Conservation (phyloP, 2,329 filamentous ascomycete species). For the Trichoderma cornu-damae region DNA sequence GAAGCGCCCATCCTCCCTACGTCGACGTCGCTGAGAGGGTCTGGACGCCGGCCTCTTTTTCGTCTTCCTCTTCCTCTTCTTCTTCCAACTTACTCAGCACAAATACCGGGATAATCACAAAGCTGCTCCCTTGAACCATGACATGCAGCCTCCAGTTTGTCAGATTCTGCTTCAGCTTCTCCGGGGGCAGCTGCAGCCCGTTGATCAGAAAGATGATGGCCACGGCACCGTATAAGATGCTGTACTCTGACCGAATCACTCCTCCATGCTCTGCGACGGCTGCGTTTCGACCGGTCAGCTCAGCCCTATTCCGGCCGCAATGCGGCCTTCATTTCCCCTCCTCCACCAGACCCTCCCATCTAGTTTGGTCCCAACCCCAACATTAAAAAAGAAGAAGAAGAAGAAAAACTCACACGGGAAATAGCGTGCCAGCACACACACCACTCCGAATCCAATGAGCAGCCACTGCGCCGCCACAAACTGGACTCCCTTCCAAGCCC, state of each 20-base stretch:
- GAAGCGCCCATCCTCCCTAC: too few relatives aligned
- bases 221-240: slow-evolving; percentile 63
- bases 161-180: slow-evolving; percentile 56
- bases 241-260: slow-evolving; percentile 50
- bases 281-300: too few relatives aligned
- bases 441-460: slow-evolving; percentile 54
- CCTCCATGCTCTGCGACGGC: slow-evolving; percentile 44
- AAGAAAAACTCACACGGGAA: slow-evolving; percentile 37
- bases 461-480: slow-evolving; percentile 58
- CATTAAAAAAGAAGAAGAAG: background rate
- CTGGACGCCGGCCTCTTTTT: too few relatives aligned
- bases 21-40: too few relatives aligned
- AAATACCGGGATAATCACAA: slow-evolving; percentile 59
- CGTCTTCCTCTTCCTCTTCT: too few relatives aligned
- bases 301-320: too few relatives aligned
- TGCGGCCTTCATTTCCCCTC: background rate
- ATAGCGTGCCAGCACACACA: slow-evolving; percentile 43
- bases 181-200: slow-evolving; percentile 61
- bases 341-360: background rate
- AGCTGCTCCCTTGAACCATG: slow-evolving; percentile 62
- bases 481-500: slow-evolving; percentile 17
- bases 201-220: slow-evolving; percentile 67
- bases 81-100: slow-evolving; percentile 51
- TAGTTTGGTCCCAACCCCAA: background rate
- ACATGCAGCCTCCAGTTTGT: slow-evolving; percentile 64